Evolutionary conservation across 2,329 filamentous ascomycete species (phyloP).

Genomic region (Neophaeococcomyces mojaviensis): DNA sequence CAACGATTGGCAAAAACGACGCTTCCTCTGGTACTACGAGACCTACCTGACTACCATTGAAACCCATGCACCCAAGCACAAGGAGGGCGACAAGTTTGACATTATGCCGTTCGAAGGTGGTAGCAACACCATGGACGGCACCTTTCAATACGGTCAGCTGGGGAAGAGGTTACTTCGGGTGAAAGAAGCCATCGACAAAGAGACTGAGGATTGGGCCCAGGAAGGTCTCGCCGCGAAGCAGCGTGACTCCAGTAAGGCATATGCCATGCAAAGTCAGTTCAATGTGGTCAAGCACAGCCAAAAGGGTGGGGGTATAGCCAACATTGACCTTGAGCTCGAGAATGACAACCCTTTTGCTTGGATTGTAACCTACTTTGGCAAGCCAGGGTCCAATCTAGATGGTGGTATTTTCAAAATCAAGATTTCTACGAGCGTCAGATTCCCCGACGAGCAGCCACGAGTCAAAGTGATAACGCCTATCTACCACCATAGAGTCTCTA

Average conservation of each 20-base stretch:
- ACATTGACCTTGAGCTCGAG: conserved; percentile 68
- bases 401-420: conserved; percentile 80
- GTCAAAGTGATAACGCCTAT: conserved; percentile 72
- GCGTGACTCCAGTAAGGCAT: conserved; percentile 67
- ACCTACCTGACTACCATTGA: conserved; percentile 69
- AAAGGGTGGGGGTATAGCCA: conserved; percentile 60
- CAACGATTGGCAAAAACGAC: conserved; percentile 78
- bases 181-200: conserved; percentile 62
- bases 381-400: conserved; percentile 87
- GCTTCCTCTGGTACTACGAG: conserved; percentile 94
- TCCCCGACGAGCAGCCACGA: conserved; percentile 81
- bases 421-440: conserved; percentile 71
- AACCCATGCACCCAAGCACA: conserved; percentile 54
- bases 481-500: conserved; percentile 80
- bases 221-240: conserved; percentile 58
- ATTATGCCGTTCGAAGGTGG: conserved; percentile 79
- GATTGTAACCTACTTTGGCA: conserved; percentile 80
- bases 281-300: conserved; percentile 72
- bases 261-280: conserved; percentile 75
- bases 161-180: conserved; percentile 61
- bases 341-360: conserved; percentile 84
- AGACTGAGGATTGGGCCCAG: conserved; percentile 62
- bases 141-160: conserved; percentile 72
- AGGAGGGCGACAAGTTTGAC: conserved; percentile 58
- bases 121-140: conserved; percentile 76